Evolutionary conservation across 2,329 filamentous ascomycete species (phyloP).

Genomic region (Claviceps sorghi): DNA sequence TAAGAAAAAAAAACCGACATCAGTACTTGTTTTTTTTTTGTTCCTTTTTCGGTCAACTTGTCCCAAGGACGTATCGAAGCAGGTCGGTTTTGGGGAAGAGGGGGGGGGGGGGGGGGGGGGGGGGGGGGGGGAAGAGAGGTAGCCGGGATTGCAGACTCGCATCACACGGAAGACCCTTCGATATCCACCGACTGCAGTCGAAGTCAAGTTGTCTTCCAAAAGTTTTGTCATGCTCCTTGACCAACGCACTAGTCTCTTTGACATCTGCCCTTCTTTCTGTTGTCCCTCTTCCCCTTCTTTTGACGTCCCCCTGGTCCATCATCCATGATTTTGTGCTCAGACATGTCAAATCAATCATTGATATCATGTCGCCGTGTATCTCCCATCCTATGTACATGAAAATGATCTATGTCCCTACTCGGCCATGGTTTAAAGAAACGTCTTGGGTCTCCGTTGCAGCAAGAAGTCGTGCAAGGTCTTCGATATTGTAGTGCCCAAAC

Average conservation of each 20-base stretch:
- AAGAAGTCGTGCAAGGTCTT: conserved; percentile 14
- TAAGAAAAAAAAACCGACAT: not conserved
- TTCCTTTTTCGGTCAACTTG: conserved; percentile 11
- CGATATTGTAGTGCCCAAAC: conserved; percentile 16
- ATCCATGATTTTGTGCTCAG: conserved; percentile 3
- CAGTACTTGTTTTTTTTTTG: conserved; percentile 7
- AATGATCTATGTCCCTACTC: not conserved
- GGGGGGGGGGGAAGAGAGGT: not conserved
- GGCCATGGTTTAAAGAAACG: not conserved
- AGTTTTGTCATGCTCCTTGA: not conserved
- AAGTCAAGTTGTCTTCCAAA: not conserved
- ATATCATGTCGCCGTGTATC: not conserved
- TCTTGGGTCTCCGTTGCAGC: conserved; percentile 10
- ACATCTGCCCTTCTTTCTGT: not conserved
- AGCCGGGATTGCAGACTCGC: conserved; percentile 1
- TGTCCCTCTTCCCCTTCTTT: not conserved
- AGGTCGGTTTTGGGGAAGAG: conserved; percentile 5
- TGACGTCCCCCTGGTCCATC: not conserved
- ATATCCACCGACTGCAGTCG: not conserved
- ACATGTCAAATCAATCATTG: conserved; percentile 1
- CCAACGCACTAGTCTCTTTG: not conserved
- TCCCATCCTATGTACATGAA: conserved; percentile 1
- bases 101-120: not conserved
- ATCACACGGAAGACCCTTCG: not conserved
- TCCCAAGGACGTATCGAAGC: conserved; percentile 1